A percentile compares a stretch with the other conserved stretches of the same genome.
Evolutionary conservation across 2,329 filamentous ascomycete genomes (phyloP).

Genomic region (Penicillium sp.): DNA sequence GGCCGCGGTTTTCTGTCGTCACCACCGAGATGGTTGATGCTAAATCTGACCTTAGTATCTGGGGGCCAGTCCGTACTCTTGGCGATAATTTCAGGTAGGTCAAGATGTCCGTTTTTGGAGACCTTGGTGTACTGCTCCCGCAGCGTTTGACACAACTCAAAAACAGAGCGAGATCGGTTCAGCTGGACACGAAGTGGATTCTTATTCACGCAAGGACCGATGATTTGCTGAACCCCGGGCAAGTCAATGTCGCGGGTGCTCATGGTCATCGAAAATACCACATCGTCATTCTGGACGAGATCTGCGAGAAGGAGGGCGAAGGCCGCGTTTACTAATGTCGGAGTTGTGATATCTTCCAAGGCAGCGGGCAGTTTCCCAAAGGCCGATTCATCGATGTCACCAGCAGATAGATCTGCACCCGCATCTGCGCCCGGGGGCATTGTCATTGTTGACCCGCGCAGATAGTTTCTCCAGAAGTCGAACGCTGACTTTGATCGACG

Average conservation of each 20-base stretch:
- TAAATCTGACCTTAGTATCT: neutral
- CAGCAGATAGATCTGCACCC: neutral
- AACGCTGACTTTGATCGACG: neutral
- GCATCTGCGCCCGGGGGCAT: neutral
- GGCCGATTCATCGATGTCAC: neutral
- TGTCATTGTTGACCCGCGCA: neutral
- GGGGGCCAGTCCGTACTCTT: neutral
- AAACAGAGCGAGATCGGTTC: neutral
- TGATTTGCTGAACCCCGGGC: neutral
- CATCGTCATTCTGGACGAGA: neutral
- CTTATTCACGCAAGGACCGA: neutral
- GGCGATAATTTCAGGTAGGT: neutral
- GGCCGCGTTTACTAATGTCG: neutral
- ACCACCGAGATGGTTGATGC: neutral
- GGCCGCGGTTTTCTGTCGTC: neutral
- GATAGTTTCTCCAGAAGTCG: neutral
- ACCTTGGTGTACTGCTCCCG: neutral
- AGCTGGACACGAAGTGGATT: neutral
- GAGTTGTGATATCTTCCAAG: neutral
- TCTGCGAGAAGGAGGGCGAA: neutral
- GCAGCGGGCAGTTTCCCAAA: neutral
- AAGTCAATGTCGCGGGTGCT: neutral
- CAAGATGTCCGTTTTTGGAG: neutral
- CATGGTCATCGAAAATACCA: neutral
- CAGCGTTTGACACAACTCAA: neutral